Base-by-base conservation (phyloP, 768 basidiomycete genomes). In the Rhodotorula toruloides region DNA sequence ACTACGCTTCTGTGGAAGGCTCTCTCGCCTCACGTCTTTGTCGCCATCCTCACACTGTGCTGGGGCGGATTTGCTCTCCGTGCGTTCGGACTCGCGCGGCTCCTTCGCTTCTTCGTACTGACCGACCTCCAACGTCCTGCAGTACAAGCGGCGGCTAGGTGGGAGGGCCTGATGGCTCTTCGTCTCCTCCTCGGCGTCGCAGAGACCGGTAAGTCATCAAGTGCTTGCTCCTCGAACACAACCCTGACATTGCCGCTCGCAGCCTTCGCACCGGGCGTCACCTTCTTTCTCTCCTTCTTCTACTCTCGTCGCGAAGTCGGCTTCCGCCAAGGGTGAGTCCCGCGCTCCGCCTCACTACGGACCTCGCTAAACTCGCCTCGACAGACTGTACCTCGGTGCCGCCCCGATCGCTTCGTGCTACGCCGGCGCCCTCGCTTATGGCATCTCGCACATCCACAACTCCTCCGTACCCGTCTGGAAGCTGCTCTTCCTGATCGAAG, bases 201-300 rank as follows among this genome's bases (percentile, higher is more conserved):
- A 13, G 63, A 65, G 22, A 65, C 63, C 36, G 44, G 44, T 46
- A 22, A 1, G 50, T 60, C 42, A 27, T 31, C 2, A 48, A 48
- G 9, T 48, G 39, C 11, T 39, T 56, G n/a, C 13, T 43, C 21
- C 42, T 43, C 12, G 13, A 12, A 12, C 21, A 12, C 42, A 12
- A 12, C 13, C 42, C 21, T 21, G 42, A 12, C 13, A 43, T 43
- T 12, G 42, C 13, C 42, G 12, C 42, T 12, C 42, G 27, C 27
- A 49, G 31, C 31, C 31, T 56, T 56, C 22, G 19, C 55, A 2
- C 55, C 43, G 4, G 42, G 59, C 29, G 50, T 53, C 0, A 52
- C 63, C n/a, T 58, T 58, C 52, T 65, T 53, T 25, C 52, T 58
- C 13, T 37, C 57, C 10, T 58, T 65, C 52, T 65, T 65, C 44